phyloP scores from a whole-genome alignment of 345 rosid species.

The Kandelia obovata region DNA sequence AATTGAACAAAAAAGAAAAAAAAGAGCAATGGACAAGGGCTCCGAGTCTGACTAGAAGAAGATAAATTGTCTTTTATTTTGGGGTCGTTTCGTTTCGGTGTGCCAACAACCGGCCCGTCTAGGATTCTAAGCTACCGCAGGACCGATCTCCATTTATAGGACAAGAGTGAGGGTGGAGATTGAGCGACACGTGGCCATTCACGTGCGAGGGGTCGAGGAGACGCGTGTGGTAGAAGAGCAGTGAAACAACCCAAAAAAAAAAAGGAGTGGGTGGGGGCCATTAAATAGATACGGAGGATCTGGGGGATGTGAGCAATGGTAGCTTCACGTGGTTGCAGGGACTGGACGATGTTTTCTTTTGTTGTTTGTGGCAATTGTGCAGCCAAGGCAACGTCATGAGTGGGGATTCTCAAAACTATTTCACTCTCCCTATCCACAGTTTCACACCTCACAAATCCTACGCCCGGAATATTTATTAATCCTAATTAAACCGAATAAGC shows the following conservation, averaged over 20 bases:
- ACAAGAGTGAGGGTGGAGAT: constrained; percentile 14
- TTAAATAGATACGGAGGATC: constrained; percentile 67
- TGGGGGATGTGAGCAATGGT: constrained; percentile 46
- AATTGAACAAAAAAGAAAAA: not conserved
- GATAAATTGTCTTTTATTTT: too few species aligned
- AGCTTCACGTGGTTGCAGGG: constrained; percentile 62
- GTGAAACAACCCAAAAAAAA: constrained; percentile 6
- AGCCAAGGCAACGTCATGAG: too few species aligned
- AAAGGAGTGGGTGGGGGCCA: constrained; percentile 27
- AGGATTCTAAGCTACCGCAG: constrained; percentile 34
- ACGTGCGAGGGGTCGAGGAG: constrained; percentile 22
- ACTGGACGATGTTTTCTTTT: constrained; percentile 21
- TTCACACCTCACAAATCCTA: too few species aligned
- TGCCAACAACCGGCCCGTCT: constrained; percentile 24
- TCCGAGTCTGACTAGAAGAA: too few species aligned
- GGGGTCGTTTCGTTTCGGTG: not conserved
- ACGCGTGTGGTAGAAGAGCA: constrained; percentile 42
- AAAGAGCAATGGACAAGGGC: not conserved
- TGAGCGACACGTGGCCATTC: constrained; percentile 18
- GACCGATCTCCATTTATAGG: constrained; percentile 54
- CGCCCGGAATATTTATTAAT: too few species aligned
- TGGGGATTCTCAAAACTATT: too few species aligned
- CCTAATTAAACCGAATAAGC: too few species aligned
- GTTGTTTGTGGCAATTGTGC: not conserved
- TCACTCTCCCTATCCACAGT: too few species aligned